Base-by-base conservation (phyloP, 768 basidiomycete genomes). In the Auricularia sp. region DNA sequence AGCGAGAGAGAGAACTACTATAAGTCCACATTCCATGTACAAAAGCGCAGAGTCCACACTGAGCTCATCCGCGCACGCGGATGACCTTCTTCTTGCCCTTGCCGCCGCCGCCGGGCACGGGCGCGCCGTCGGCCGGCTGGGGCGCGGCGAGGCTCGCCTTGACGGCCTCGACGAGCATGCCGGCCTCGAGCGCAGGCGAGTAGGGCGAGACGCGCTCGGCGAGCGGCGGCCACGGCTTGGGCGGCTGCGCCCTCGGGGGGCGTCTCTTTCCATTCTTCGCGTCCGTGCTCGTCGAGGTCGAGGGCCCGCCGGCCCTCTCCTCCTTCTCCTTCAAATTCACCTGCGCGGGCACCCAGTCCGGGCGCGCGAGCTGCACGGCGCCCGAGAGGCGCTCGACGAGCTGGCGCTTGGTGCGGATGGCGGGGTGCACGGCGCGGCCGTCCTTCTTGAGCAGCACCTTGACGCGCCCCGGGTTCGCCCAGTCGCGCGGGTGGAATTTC, bases 401-500 rank as follows among this genome's bases (percentile, higher is more conserved):
- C 64, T 88, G 84, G 74, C 92, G 90, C 78, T 93, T 93, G 37
- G 86, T 88, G 77, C 83, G 86, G 71, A 93, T 86, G n/a, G 73
- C 71, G 2, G 82, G 78, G 70, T 92, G 88, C 66, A 89, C 75
- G 8, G 88, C 79, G 42, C 75, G 71, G 0, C 82, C 90, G 66
- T 92, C 88, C 74, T 88, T 88, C 82, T 90, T 93, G 89, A 89
- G 92, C 71, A 90, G 90, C 29, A 98, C 90, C 68, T 93, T 85
- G 66, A 99, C 92, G 33, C 96, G 84, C 8, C 96, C 96, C 0
- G 96, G 96, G 74, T 99, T 99, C 72, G 91, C 95, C 96, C 96
- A 99, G 75, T 99, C 96, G 62, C 92, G 84, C 11, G 96, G 96
- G 71, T 99, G 96, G 34, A 84, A 79, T 75, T 95, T 98, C 71